Base-by-base conservation (phyloP, 2,329 filamentous ascomycete species). In the Pyrenochaeta sp. region DNA sequence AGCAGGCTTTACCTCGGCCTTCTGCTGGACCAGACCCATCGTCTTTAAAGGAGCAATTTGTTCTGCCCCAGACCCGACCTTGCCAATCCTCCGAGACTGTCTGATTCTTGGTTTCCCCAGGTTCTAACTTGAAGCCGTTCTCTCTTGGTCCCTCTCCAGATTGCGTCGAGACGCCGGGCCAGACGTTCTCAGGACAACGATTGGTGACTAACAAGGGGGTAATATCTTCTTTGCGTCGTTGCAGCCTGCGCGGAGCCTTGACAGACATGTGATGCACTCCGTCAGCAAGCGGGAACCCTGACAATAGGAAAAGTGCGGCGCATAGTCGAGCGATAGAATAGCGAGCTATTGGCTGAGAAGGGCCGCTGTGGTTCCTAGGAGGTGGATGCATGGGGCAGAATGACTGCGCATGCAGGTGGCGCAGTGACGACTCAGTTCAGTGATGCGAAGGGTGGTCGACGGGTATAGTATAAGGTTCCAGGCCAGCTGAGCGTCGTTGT, bases 51-150 rank as follows among this genome's bases (percentile, higher is more conserved):
- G 86, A 91, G 79, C 92, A 96, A 72, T 95, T 95, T 19, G 91
- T 94, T 52, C 92, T 84, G 12, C 88, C 92, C 92, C 91, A 95
- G 28, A 95, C 82, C 52, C 92, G 86, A 9, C 92, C 92, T 72
- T 91, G 88, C 92, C 91, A 96, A 65, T 92, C 86, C 49, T 85
- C 81, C 10, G 88, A 86, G 25, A 95, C 90, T 52, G 83, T 87
- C 59, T 93, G 80, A 42, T 84, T 84, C 59, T 77, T 85, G 52
- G 83, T 87, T 34, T 83, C 79, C 44, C 89, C 87, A 2, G 86
- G 74, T 1, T 77, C 71, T 36, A 94, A 83, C 69, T 87, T 83
- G 72, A 94, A 95, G 8, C 91, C 92, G 22, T 86, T 87, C 10
- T 81, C 83, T 2, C 83, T 82, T 6, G 91, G 90, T 0, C 88